A percentile compares a stretch with the other conserved stretches of the same genome.
These are phyloP conservation scores for Talaromyces proteolyticus DNA, from an alignment of 495 filamentous ascomycete species.

Conservation along the genomic window DNA sequence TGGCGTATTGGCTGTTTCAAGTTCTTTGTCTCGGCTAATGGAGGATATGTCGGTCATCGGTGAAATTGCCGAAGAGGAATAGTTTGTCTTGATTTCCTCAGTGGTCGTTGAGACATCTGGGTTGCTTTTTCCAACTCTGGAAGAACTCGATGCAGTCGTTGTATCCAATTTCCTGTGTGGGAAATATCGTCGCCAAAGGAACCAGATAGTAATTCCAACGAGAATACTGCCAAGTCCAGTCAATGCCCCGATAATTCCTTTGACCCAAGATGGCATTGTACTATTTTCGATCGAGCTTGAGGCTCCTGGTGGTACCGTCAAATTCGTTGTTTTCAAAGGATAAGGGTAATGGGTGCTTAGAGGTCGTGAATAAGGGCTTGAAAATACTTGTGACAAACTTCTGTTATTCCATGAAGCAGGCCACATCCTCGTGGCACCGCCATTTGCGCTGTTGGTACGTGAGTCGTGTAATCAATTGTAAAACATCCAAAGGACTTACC, in stretches of 20 bases:
- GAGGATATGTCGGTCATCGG: not conserved
- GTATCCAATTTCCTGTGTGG: not conserved
- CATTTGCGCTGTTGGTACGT: constrained; percentile 19
- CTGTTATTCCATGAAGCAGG: constrained; percentile 38
- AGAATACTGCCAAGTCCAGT: not conserved
- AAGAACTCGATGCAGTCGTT: not conserved
- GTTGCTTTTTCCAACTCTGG: not conserved
- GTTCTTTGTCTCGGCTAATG: not conserved
- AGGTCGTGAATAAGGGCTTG: constrained; percentile 35
- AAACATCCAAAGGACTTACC: constrained; percentile 4
- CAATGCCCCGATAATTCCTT: not conserved
- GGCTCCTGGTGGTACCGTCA: not conserved
- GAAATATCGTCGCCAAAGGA: not conserved
- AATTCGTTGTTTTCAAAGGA: not conserved
- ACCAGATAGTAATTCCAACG: not conserved
- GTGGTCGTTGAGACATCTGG: not conserved
- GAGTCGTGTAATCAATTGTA: not conserved
- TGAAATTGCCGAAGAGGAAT: not conserved
- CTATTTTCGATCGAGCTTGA: not conserved
- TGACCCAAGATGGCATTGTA: not conserved
- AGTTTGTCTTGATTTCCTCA: not conserved
- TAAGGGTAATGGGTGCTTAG: constrained; percentile 54
- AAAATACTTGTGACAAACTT: constrained; percentile 42
- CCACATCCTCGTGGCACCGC: constrained; percentile 41
- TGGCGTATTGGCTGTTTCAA: not conserved